Conservation (phyloP, 345 rosid species). For the Euphorbia lathyris region DNA sequence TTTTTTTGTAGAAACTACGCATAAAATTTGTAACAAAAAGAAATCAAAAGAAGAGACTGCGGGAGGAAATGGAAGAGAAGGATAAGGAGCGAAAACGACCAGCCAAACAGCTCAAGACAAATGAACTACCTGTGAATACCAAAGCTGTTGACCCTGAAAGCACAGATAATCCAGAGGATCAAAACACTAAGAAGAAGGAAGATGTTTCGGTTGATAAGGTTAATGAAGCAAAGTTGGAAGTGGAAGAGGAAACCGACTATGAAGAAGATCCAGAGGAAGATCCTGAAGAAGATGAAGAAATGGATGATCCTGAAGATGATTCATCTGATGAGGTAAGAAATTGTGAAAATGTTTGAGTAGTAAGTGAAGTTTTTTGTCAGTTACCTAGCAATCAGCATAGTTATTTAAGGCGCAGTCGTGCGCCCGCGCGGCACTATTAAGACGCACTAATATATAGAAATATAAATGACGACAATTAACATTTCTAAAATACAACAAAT, state of each 20-base stretch:
- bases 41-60: constrained; percentile 74
- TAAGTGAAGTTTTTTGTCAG: no score
- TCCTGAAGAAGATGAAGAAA: constrained; percentile 48
- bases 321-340: constrained; percentile 49
- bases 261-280: constrained; percentile 59
- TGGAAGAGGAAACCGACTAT: constrained; percentile 35
- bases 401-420: no score
- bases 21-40: constrained; percentile 57
- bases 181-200: constrained; percentile 27
- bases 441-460: no score
- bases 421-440: no score
- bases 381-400: no score
- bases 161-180: constrained; percentile 23
- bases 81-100: constrained; percentile 39
- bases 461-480: no score
- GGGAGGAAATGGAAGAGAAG: constrained; percentile 49
- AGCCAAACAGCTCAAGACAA: constrained; percentile 52
- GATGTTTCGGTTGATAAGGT: constrained; percentile 31
- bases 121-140: constrained; percentile 45
- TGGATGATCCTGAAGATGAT: constrained; percentile 49
- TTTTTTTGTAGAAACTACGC: constrained; percentile 55
- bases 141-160: constrained; percentile 33
- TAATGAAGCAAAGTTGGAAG: constrained; percentile 38
- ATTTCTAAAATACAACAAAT: no score
- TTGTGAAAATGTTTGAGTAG: not conserved